Base-by-base conservation (phyloP, 1,284 basidiomycete genomes). In the Rhodotorula sp. region DNA sequence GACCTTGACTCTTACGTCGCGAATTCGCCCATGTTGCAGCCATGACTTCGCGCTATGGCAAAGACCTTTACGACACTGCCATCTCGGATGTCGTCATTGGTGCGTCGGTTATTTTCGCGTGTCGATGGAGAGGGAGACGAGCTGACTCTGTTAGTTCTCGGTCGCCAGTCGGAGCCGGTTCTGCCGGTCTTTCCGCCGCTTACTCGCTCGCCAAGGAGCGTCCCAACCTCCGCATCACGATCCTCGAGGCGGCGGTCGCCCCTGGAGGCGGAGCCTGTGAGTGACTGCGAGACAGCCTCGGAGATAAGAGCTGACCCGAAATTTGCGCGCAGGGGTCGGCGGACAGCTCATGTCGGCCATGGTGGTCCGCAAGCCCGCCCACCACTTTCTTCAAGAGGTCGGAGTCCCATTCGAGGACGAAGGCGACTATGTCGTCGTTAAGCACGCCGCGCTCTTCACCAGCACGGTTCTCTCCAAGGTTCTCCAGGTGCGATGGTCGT, bases 301-400 rank as follows among this genome's bases (percentile, higher is more conserved):
- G n/a, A 49, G 48, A 18, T 44, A 18, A 6, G 56, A 12, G 54
- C 65, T 44, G 33, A 61, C 46, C 4, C 20, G 7, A 18, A 10
- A 14, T 14, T 5, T 29, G 12, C 8, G 42, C 17, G 17, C 57
- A 59, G 57, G 61, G 66, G 49, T 71, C 60, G 78, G 89, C 49
- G 91, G 90, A 2, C 90, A 93, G 81, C 83, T 92, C 63, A 91
- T 92, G 90, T 87, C 86, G 3, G 87, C 89, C 0, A 92, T 92
- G 90, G 90, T 92, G 60, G 87, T 92, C 66, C 87, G 90, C 71
- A 92, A 92, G 82, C 91, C 89, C 6, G 90, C 89, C 0, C 86
- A 93, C 79, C 82, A 83, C 64, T 89, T 93, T 83, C 84, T 93
- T 60, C 81, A 83, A 30, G 88, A 91, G 80, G 79, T 92, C 61